These are phyloP conservation scores for Penicillium flavigenum DNA, from an alignment of 495 filamentous ascomycete species.

Conservation along the genomic window DNA sequence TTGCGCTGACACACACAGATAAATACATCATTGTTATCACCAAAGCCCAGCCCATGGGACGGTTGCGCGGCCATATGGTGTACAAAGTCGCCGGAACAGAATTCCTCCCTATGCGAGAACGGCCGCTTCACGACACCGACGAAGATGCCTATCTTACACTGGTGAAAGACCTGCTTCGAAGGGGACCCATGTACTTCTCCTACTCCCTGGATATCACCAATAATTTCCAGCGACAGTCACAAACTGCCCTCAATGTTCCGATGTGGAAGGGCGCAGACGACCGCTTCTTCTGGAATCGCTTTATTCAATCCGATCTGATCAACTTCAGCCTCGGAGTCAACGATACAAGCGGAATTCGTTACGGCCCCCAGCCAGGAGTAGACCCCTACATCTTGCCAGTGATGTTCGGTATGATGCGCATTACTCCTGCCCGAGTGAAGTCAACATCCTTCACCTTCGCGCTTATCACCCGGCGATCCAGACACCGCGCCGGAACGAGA, in stretches of 20 bases:
- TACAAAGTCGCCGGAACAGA: conserved; percentile 91
- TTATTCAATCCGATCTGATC: conserved; percentile 87
- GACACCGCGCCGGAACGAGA: conserved; percentile 83
- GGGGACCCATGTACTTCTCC: conserved; percentile 94
- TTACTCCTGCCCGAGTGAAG: conserved; percentile 77
- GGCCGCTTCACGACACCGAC: conserved; percentile 83
- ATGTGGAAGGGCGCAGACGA: conserved; percentile 94
- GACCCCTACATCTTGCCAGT: conserved; percentile 95
- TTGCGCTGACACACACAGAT: conserved; percentile 53
- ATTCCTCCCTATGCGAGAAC: conserved; percentile 90
- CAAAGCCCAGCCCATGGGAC: conserved; percentile 86
- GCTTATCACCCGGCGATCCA: conserved; percentile 82
- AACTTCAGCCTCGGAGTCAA: conserved; percentile 63
- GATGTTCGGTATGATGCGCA: conserved; percentile 92
- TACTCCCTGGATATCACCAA: conserved; percentile 95
- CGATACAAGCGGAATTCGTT: conserved; percentile 47
- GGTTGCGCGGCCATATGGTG: conserved; percentile 87
- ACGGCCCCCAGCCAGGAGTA: conserved; percentile 67
- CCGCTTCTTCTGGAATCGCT: conserved; percentile 97
- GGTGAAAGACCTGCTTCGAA: conserved; percentile 73
- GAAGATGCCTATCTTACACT: conserved; percentile 86
- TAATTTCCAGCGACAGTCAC: conserved; percentile 86
- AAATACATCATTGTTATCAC: conserved; percentile 97
- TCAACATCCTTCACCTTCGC: conserved; percentile 77
- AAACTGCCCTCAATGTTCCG: conserved; percentile 63